Evolutionary conservation across 228 moss, liverwort and hornwort species (phyloP), one percentile per base, ranked within the genome.

Genomic region (Sphagnum fallax): DNA sequence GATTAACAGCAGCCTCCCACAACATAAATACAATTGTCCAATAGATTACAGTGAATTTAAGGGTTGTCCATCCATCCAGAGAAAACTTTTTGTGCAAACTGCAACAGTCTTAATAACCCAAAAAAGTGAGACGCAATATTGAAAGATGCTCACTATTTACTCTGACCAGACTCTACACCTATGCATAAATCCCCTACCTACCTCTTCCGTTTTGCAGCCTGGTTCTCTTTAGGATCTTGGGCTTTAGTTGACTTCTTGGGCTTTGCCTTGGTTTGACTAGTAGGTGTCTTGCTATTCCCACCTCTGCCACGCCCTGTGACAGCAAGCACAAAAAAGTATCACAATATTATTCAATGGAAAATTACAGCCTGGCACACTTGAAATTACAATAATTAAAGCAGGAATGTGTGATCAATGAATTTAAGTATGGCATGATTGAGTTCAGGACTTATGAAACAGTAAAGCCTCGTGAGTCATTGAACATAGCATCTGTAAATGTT

Each of bases 161-260:
- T 32, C 2, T 32, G 32, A 32, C 2, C 32, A 32, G 32, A 32
- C 2, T 32, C 32, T 32, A 32, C 32, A 32, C 32, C 32, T 32
- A 2, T 32, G 32, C 32, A 32, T 32, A 32, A 32, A 32, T 32
- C 2, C 32, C 32, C 32, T 32, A 32, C 55, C 76, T 87, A 87
- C 63, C 83, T 86, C 76, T 83, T 87, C 51, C 87, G 87, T 65
- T 86, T 86, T 48, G 80, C 74, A 52, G 66, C 57, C 47, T 80
- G 62, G 50, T 78, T 53, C 6, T 7, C 71, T 78, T 78, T 87
- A 10, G 57, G 6, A 63, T 74, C 74, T 51, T 68, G 50, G 49
- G 68, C 49, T 16, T 69, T 74, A 14, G 64, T 74, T 50, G 53
- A 48, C 18, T 64, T 55, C 55, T 8, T 52, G 10, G 47, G 50